Conservation (phyloP, 805 yeast genomes). For the Saturnispora bothae region DNA sequence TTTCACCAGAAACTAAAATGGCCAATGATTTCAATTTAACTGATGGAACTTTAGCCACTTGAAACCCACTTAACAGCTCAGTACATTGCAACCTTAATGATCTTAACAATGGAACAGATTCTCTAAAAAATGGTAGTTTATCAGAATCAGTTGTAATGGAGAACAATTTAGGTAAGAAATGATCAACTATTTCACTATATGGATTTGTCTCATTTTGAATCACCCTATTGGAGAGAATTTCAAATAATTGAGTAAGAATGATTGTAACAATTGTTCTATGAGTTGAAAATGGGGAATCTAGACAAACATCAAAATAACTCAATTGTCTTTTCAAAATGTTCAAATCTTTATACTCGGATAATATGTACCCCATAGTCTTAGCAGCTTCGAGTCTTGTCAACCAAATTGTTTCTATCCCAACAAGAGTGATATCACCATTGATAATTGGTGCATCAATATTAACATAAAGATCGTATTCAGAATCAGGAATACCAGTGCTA, state of each 20-base stretch:
- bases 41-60: constrained; percentile 61
- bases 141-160: constrained; percentile 1
- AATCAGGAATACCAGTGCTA: constrained; percentile 33
- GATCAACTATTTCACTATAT: constrained; percentile 11
- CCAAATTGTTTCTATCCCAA: constrained; percentile 65
- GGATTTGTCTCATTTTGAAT: constrained; percentile 8
- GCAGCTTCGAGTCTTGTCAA: constrained; percentile 71
- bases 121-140: constrained; percentile 54
- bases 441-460: constrained; percentile 91
- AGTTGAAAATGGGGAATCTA: constrained; percentile 62
- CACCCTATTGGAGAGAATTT: constrained; percentile 18
- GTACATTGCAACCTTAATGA: constrained; percentile 82
- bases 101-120: constrained; percentile 75
- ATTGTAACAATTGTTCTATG: constrained; percentile 66
- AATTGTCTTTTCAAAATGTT: constrained; percentile 23
- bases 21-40: constrained; percentile 74
- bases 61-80: constrained; percentile 68
- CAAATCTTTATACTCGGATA: constrained; percentile 37
- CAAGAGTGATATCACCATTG: constrained; percentile 79
- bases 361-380: constrained; percentile 57
- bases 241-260: constrained; percentile 53
- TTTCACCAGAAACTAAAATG: constrained; percentile 85
- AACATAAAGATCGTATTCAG: constrained; percentile 48
- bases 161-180: constrained; percentile 8
- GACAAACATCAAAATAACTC: constrained; percentile 20